Conservation (phyloP, 768 basidiomycete genomes). For the Trametopsis cervina region DNA sequence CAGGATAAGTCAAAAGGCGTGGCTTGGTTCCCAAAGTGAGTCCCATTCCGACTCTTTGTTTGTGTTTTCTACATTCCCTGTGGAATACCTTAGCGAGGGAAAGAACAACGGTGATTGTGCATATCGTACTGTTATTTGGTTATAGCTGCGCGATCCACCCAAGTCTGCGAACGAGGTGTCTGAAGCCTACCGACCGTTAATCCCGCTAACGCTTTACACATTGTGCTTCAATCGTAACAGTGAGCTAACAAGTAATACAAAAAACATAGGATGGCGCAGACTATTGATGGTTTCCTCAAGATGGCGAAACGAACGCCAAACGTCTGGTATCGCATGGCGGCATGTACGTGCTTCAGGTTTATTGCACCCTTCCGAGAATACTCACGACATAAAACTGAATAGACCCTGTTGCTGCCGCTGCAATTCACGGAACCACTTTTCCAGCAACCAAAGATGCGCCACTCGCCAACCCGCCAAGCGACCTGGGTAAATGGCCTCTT, state of each 20-base stretch:
- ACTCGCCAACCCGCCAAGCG: constrained; percentile 14
- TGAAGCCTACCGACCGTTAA: no score
- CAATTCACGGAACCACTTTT: constrained; percentile 27
- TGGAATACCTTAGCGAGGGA: no score
- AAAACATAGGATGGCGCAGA: constrained; percentile 22
- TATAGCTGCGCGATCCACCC: no score
- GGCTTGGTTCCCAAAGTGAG: constrained; percentile 26
- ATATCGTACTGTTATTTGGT: no score
- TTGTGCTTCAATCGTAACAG: no score
- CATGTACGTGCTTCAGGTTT: constrained; percentile 16
- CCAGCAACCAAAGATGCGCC: constrained; percentile 24
- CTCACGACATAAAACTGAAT: no score
- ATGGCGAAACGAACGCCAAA: constrained; percentile 27
- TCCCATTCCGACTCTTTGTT: background rate
- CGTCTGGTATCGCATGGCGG: constrained; percentile 17
- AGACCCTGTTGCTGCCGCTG: constrained; percentile 21
- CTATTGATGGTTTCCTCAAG: constrained; percentile 26
- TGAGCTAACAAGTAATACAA: no score
- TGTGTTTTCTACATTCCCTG: no score
- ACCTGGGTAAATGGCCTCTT: constrained; percentile 28
- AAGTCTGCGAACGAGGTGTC: no score
- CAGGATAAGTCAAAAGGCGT: background rate
- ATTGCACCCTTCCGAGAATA: no score
- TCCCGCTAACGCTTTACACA: no score
- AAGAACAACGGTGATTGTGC: no score